Evolutionary conservation across 495 filamentous ascomycete genomes (phyloP).

Genomic region (Penicillium roqueforti): DNA sequence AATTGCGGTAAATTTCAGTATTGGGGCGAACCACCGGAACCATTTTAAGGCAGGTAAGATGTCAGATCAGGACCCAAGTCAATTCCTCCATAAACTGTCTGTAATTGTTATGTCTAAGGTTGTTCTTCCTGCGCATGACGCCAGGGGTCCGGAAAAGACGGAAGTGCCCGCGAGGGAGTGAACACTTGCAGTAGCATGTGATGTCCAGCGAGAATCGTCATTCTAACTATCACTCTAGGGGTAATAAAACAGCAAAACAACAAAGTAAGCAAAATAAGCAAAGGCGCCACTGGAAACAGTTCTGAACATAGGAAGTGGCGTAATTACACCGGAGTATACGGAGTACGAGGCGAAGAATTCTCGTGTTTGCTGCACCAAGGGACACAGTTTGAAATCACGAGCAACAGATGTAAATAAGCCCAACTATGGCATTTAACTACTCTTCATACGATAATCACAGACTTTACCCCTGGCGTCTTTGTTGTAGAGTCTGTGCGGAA

Average conservation of each 20-base stretch:
- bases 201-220: conserved; percentile 4
- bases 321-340: not conserved
- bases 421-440: not conserved
- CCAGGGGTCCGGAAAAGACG: conserved; percentile 6
- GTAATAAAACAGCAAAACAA: not conserved
- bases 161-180: not conserved
- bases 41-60: not conserved
- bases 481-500: conserved; percentile 14
- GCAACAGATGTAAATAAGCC: not conserved
- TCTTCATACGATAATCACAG: not conserved
- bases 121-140: conserved; percentile 6
- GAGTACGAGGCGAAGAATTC: conserved; percentile 1
- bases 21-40: not conserved
- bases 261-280: not conserved
- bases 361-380: not conserved
- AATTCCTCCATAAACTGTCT: not conserved
- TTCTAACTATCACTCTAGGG: not conserved
- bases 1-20: not conserved
- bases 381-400: not conserved
- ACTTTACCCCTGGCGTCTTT: conserved; percentile 5
- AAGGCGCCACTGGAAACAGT: not conserved
- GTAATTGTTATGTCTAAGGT: not conserved
- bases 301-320: too few species aligned
- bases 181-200: conserved; percentile 1
- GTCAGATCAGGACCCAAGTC: not conserved